phyloP scores from a whole-genome alignment of 2,329 filamentous ascomycete species.

The Intubia oerlemansii region DNA sequence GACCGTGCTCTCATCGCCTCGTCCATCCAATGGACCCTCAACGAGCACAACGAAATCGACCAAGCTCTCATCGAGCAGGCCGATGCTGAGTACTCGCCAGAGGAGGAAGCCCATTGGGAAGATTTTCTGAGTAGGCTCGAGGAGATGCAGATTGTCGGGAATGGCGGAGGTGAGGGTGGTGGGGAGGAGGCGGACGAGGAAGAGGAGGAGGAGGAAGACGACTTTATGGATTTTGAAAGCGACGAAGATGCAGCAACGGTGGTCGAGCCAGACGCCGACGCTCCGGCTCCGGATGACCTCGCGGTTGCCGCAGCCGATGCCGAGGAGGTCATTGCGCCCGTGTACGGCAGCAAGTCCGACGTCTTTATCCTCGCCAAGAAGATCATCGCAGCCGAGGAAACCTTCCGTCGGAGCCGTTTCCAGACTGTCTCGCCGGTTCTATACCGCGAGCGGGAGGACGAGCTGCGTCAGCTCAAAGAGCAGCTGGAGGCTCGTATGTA shows the following conservation, averaged over 20 bases:
- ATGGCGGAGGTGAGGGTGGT: not conserved
- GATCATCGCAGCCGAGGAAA: not conserved
- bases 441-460: not conserved
- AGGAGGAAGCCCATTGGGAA: slow-evolving; percentile 7
- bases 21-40: slow-evolving; percentile 6
- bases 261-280: too few species aligned
- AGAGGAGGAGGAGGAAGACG: not conserved
- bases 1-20: slow-evolving; percentile 6
- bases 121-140: not conserved
- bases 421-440: too few species aligned
- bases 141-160: too few species aligned
- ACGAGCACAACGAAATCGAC: slow-evolving; percentile 7
- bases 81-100: slow-evolving; percentile 3
- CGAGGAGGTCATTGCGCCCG: slow-evolving; percentile 1
- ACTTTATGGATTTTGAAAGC: too few species aligned
- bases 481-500: slow-evolving; percentile 1
- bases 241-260: too few species aligned
- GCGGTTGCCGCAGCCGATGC: not conserved
- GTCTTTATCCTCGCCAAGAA: slow-evolving; percentile 3
- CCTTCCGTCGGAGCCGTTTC: too few species aligned
- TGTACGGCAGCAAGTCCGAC: slow-evolving; percentile 4
- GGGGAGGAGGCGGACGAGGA: not conserved
- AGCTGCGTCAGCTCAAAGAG: not conserved
- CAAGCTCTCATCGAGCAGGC: slow-evolving; percentile 5
- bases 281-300: too few species aligned